A percentile compares a stretch with the other conserved stretches of the same genome.
Evolutionary conservation across 2,329 filamentous ascomycete species (phyloP).

Genomic region (Fusarium floridanum): DNA sequence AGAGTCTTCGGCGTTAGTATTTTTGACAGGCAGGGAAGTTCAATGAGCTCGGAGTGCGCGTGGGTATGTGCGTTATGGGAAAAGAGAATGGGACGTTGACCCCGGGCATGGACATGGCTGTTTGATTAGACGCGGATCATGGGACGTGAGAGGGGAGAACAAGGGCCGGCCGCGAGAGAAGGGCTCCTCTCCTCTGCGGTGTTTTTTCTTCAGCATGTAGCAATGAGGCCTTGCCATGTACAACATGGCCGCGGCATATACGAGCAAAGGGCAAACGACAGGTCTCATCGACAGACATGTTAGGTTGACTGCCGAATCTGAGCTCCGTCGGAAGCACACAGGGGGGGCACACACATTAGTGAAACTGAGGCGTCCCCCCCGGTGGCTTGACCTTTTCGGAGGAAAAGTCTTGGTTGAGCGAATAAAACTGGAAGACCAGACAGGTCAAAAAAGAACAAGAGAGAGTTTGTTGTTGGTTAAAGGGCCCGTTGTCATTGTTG

Average conservation of each 20-base stretch:
- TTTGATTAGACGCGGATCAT: constrained; percentile 41
- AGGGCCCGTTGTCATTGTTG: constrained; percentile 9
- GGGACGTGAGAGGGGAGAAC: constrained; percentile 26
- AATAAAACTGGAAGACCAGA: constrained; percentile 2
- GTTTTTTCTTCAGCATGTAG: neutral
- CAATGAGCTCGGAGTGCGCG: constrained; percentile 9
- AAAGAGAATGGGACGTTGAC: constrained; percentile 2
- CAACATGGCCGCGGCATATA: constrained; percentile 8
- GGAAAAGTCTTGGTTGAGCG: neutral
- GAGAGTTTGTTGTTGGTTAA: constrained; percentile 18
- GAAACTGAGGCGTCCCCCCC: constrained; percentile 26
- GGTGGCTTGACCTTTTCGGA: neutral
- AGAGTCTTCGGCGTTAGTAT: constrained; percentile 16
- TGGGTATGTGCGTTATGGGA: constrained; percentile 23
- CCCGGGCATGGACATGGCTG: constrained; percentile 23
- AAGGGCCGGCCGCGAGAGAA: constrained; percentile 15
- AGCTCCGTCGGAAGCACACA: neutral
- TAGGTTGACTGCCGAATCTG: constrained; percentile 8
- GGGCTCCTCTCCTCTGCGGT: neutral
- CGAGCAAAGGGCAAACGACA: constrained; percentile 26
- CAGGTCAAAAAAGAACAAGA: constrained; percentile 10
- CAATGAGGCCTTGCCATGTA: constrained; percentile 3
- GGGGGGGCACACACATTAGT: constrained; percentile 9
- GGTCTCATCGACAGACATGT: constrained; percentile 19
- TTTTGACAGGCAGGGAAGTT: constrained; percentile 32